These are phyloP conservation scores for Cercospora nicotianae DNA, from an alignment of 2,329 filamentous ascomycete genomes.

Conservation along the genomic window DNA sequence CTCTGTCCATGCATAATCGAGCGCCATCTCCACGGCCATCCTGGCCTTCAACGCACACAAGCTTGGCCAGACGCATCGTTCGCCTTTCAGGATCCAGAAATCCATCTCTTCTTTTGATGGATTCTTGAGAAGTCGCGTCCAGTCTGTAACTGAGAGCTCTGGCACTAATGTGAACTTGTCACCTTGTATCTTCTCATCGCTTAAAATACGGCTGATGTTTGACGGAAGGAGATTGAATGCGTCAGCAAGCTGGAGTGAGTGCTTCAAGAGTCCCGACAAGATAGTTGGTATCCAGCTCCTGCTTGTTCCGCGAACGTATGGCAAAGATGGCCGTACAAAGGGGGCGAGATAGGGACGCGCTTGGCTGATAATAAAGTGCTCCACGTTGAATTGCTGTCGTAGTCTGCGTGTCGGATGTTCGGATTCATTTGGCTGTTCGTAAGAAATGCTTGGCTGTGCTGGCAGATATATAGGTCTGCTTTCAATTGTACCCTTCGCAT, in stretches of 20 bases:
- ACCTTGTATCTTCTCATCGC: constrained; percentile 69
- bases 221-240: constrained; percentile 69
- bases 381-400: constrained; percentile 84
- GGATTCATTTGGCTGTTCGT: neutral
- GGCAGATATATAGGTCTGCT: constrained; percentile 64
- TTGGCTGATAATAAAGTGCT: constrained; percentile 93
- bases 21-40: constrained; percentile 79
- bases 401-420: constrained; percentile 63
- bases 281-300: constrained; percentile 9
- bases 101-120: constrained; percentile 73
- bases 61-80: constrained; percentile 87
- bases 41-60: constrained; percentile 77
- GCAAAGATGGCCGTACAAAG: constrained; percentile 52
- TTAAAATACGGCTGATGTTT: constrained; percentile 31
- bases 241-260: constrained; percentile 47
- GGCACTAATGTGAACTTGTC: constrained; percentile 80
- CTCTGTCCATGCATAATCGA: constrained; percentile 77
- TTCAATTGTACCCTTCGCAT: constrained; percentile 68
- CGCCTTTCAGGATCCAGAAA: constrained; percentile 83
- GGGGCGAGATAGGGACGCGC: constrained; percentile 86
- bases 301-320: constrained; percentile 24
- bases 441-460: constrained; percentile 40
- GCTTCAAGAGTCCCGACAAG: constrained; percentile 11
- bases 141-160: constrained; percentile 70
- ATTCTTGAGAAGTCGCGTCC: constrained; percentile 76